These are phyloP conservation scores for Selaginella tamariscina DNA, from an alignment of 75 land plant species.

Conservation along the genomic window DNA sequence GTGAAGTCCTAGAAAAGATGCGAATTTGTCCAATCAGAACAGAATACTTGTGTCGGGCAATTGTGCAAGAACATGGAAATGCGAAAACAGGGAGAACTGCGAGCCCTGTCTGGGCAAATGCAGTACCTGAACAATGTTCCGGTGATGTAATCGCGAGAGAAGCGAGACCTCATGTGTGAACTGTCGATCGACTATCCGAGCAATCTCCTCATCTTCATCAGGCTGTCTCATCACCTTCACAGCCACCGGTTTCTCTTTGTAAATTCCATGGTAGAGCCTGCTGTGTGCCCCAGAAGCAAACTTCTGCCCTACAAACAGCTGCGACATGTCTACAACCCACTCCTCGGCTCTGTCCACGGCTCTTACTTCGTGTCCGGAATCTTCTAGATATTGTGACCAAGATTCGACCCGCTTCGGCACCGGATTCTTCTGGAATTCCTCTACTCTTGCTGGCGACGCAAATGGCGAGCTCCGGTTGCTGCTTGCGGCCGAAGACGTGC, in stretches of 20 bases:
- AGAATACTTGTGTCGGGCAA: too few relatives aligned
- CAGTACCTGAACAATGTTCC: constrained; percentile 9
- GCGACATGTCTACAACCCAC: neutral
- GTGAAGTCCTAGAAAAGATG: too few relatives aligned
- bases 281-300: constrained; percentile 5
- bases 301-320: constrained; percentile 4
- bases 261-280: constrained; percentile 8
- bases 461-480: neutral
- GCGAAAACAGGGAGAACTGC: too few relatives aligned
- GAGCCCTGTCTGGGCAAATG: too few relatives aligned
- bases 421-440: neutral
- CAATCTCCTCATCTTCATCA: neutral
- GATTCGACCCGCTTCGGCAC: neutral
- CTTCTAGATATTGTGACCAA: constrained; percentile 3
- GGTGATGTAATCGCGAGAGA: constrained; percentile 4
- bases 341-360: constrained; percentile 2
- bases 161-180: constrained; percentile 10
- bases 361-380: neutral
- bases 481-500: neutral
- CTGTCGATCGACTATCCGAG: constrained; percentile 3
- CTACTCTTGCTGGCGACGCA: constrained; percentile 1
- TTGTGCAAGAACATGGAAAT: too few relatives aligned
- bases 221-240: constrained; percentile 7
- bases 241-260: neutral
- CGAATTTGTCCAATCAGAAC: too few relatives aligned